These are phyloP conservation scores for Chiua virens DNA, from an alignment of 768 basidiomycete genomes.

Conservation along the genomic window DNA sequence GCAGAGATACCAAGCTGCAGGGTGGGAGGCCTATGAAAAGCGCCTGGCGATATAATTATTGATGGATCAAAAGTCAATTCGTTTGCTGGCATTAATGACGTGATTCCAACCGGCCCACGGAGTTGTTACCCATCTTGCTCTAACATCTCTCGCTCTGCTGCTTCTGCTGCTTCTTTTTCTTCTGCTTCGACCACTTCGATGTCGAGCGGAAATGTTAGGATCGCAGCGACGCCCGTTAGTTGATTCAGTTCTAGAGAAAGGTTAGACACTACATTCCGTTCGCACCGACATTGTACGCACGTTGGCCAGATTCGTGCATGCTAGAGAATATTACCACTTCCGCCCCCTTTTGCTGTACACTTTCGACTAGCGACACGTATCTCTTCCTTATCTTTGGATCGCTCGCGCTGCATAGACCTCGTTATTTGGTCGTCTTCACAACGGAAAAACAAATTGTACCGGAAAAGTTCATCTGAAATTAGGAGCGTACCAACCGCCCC, in stretches of 20 bases:
- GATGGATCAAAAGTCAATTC: constrained; percentile 1
- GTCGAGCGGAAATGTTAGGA: constrained; percentile 94
- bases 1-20: constrained; percentile 79
- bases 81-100: neutral
- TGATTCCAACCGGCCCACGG: too few relatives aligned
- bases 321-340: constrained; percentile 98
- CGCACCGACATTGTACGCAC: constrained; percentile 46
- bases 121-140: constrained; percentile 9
- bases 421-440: neutral
- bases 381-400: constrained; percentile 75
- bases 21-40: constrained; percentile 88
- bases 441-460: constrained; percentile 45
- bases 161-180: constrained; percentile 71
- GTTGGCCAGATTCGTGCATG: constrained; percentile 99
- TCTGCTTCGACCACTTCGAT: constrained; percentile 94
- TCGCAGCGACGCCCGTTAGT: constrained; percentile 91
- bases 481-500: constrained; percentile 93
- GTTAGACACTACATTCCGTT: neutral
- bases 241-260: constrained; percentile 81
- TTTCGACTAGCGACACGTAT: constrained; percentile 87
- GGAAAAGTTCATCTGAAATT: constrained; percentile 93
- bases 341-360: constrained; percentile 82
- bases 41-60: constrained; percentile 33
- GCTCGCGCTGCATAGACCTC: constrained; percentile 56
- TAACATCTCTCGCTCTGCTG: constrained; percentile 25